Evolutionary conservation across 2,329 filamentous ascomycete species (phyloP).

Genomic region (Pyricularia pennisetigena): DNA sequence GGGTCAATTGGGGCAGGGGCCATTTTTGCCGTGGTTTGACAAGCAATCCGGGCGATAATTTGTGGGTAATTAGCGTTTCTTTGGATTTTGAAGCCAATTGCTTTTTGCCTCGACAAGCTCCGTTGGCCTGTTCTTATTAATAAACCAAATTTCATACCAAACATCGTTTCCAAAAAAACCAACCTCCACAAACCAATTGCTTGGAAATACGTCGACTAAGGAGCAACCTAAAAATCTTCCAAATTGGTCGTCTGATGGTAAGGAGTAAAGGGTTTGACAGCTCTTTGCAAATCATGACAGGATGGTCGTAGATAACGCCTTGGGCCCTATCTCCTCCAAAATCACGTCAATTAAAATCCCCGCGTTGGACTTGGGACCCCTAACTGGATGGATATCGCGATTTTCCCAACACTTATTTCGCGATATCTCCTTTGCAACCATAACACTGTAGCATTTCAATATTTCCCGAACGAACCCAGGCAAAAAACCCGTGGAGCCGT

Average conservation of each 20-base stretch:
- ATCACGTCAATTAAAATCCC: neutral
- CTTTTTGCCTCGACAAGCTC: neutral
- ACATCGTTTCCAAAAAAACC: neutral
- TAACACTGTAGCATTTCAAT: neutral
- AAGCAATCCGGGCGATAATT: neutral
- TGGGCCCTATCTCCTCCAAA: neutral
- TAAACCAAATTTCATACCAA: neutral
- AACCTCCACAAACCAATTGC: neutral
- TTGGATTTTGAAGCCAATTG: neutral
- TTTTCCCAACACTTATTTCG: neutral
- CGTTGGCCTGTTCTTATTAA: neutral
- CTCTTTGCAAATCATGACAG: neutral
- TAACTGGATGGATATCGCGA: neutral
- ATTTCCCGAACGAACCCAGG: no score
- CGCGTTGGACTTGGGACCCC: neutral
- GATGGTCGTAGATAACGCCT: neutral
- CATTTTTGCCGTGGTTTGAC: constrained; percentile 25
- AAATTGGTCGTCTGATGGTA: neutral
- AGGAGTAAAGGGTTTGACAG: neutral
- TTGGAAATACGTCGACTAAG: neutral
- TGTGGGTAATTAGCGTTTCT: neutral
- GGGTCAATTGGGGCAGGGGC: constrained; percentile 51
- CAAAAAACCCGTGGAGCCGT: no score
- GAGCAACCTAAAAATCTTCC: neutral
- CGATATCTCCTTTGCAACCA: neutral